phyloP scores from a whole-genome alignment of 176 grass and related monocot species.

The Musa schizocarpa region DNA sequence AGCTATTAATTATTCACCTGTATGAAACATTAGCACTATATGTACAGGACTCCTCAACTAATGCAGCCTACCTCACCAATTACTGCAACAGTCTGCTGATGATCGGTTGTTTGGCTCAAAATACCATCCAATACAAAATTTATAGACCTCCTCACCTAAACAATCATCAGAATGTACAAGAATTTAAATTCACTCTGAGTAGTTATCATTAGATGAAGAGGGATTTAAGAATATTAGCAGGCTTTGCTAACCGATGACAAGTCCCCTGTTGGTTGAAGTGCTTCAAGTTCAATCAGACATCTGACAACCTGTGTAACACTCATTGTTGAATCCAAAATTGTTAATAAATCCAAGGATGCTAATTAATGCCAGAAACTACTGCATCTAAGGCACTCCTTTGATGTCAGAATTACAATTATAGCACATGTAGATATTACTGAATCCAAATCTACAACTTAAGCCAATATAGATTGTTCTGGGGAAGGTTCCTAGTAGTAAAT shows the following conservation, averaged over 20 bases:
- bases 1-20: constrained; percentile 13
- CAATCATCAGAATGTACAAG: neutral
- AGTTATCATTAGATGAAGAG: neutral
- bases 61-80: constrained; percentile 74
- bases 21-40: neutral
- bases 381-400: neutral
- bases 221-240: neutral
- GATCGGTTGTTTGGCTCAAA: constrained; percentile 63
- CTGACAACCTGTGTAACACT: constrained; percentile 55
- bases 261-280: constrained; percentile 82
- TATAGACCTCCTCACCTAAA: constrained; percentile 89
- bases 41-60: neutral
- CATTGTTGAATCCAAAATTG: neutral
- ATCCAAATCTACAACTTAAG: no score
- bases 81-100: constrained; percentile 71
- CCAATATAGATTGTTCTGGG: no score
- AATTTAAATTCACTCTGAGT: neutral
- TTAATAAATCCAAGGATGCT: neutral
- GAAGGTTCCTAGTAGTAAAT: no score
- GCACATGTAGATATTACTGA: no score
- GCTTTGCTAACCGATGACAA: constrained; percentile 70
- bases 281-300: constrained; percentile 88
- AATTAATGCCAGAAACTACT: neutral
- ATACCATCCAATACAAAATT: constrained; percentile 87
- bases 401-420: no score